Evolutionary conservation across 257 asterid species (phyloP).

Genomic region (Knoxia roxburghii): DNA sequence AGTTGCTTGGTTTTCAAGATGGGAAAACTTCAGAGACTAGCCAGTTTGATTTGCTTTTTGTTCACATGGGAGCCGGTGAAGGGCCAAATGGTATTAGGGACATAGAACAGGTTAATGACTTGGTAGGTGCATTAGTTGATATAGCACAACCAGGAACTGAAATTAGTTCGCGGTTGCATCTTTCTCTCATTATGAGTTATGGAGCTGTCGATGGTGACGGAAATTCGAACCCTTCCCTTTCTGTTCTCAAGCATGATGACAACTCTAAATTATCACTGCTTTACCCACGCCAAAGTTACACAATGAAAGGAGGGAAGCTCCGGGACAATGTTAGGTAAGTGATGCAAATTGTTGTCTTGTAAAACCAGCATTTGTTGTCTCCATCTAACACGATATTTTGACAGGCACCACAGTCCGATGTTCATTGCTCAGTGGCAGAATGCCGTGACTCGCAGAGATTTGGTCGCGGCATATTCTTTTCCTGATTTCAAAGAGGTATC

Average conservation of each 20-base stretch:
- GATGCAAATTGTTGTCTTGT: constrained; percentile 1
- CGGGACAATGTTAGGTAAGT: constrained; percentile 60
- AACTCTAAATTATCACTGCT: constrained; percentile 38
- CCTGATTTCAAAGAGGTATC: constrained; percentile 60
- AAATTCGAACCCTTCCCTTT: constrained; percentile 28
- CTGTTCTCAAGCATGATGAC: constrained; percentile 21
- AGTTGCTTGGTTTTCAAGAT: constrained; percentile 71
- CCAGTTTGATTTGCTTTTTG: constrained; percentile 59
- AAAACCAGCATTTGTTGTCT: background rate
- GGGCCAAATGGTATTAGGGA: constrained; percentile 32
- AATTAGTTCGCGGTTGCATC: constrained; percentile 57
- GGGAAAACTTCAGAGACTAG: constrained; percentile 41
- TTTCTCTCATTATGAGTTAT: constrained; percentile 72
- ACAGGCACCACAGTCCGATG: constrained; percentile 68
- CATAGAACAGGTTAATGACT: constrained; percentile 40
- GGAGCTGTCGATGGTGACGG: constrained; percentile 45
- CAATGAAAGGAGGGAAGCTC: constrained; percentile 56
- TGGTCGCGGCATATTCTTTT: constrained; percentile 50
- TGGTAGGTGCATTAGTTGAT: constrained; percentile 47
- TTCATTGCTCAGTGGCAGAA: constrained; percentile 83
- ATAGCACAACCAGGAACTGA: constrained; percentile 41
- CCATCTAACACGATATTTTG: constrained; percentile 18
- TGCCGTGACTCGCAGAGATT: constrained; percentile 83
- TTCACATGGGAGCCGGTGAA: constrained; percentile 52
- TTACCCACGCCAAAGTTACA: constrained; percentile 75